These are phyloP conservation scores for Eucommia ulmoides DNA, from an alignment of 257 asterid genomes.

Conservation along the genomic window DNA sequence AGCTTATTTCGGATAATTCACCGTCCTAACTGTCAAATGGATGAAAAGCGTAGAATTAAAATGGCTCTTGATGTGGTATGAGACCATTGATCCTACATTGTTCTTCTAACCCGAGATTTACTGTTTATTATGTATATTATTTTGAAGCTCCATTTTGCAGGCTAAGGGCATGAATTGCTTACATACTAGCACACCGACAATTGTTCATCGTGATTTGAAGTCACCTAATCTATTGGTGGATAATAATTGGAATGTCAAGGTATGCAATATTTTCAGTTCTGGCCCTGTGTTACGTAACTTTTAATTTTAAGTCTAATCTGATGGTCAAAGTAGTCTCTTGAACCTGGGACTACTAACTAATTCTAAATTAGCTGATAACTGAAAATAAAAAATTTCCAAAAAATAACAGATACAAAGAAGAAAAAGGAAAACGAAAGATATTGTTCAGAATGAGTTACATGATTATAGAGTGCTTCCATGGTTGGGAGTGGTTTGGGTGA, in stretches of 20 bases:
- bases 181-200: constrained; percentile 90
- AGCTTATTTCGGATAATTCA: constrained; percentile 92
- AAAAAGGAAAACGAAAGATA: too few species aligned
- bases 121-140: neutral
- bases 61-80: constrained; percentile 99
- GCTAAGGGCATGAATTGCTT: constrained; percentile 99
- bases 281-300: too few species aligned
- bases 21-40: constrained; percentile 91
- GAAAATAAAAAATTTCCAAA: too few species aligned
- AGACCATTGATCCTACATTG: neutral
- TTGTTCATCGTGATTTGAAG: constrained; percentile 96
- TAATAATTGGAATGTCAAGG: constrained; percentile 96
- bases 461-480: too few species aligned
- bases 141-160: constrained; percentile 36
- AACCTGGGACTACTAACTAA: too few species aligned
- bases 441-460: too few species aligned
- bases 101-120: constrained; percentile 1
- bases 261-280: too few species aligned
- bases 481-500: too few species aligned
- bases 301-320: too few species aligned
- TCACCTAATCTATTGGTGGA: constrained; percentile 98
- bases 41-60: constrained; percentile 83
- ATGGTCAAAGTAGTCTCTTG: too few species aligned
- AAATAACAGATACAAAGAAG: too few species aligned
- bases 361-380: too few species aligned